These are phyloP conservation scores for Dryadomyces quercivorus DNA, from an alignment of 2,329 filamentous ascomycete genomes.

Conservation along the genomic window DNA sequence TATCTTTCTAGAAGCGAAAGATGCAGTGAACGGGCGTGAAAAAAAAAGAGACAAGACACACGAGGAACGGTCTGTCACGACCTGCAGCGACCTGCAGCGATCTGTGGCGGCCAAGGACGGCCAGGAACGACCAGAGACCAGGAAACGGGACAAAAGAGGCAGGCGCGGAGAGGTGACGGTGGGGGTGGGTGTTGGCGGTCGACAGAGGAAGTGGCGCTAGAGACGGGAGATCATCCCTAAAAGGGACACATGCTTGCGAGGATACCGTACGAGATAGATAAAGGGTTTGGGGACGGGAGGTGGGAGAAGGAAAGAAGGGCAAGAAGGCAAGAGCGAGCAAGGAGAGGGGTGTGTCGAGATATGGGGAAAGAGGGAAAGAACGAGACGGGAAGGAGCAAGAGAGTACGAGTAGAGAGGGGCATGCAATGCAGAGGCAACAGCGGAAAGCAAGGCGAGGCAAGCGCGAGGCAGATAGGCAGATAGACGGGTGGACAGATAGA, in stretches of 20 bases:
- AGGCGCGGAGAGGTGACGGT: neutral
- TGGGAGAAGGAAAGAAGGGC: neutral
- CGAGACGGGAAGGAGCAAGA: neutral
- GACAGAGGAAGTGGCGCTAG: constrained; percentile 6
- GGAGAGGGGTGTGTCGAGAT: too few species aligned
- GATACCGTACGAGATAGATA: neutral
- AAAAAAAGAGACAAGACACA: too few species aligned
- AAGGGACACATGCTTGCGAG: neutral
- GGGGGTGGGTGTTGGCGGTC: neutral
- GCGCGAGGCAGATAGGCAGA: neutral
- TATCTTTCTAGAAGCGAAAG: too few species aligned
- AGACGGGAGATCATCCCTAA: constrained; percentile 7
- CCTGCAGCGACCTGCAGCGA: too few species aligned
- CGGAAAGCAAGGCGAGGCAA: neutral
- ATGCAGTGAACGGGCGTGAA: too few species aligned
- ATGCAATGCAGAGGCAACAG: neutral
- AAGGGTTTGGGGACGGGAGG: neutral
- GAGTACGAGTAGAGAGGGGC: neutral
- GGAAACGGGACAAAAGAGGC: constrained; percentile 1
- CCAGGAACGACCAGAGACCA: neutral
- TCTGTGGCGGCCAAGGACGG: too few species aligned
- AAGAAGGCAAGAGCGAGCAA: neutral
- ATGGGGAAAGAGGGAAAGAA: neutral
- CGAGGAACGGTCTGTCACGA: too few species aligned
- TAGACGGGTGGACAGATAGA: too few species aligned